Evolutionary conservation across 208 protist genomes (phyloP), one percentile per base, ranked within the genome.

Genomic region (Wallacemonas sp.): DNA sequence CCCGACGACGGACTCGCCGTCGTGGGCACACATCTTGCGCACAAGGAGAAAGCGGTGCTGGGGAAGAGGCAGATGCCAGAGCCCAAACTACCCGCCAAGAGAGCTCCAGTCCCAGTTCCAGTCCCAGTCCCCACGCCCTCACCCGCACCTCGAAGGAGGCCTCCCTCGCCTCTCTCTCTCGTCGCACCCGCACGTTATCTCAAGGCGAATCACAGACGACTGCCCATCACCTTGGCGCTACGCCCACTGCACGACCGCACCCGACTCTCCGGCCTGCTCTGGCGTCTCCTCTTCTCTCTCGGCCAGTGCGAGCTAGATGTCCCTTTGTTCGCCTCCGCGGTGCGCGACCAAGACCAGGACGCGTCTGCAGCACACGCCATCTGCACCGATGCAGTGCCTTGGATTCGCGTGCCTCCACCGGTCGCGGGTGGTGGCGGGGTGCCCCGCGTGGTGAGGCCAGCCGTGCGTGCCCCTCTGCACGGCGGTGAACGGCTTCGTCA

Each of bases 201-300:
- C 22, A 47, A 33, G 41, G 47, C 46, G 22, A 59, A 5, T 15
- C 44, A 49, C 24, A 51, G 72, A 26, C 9, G 6, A 36, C 66
- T 84, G 2, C 84, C 80, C 21, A 67, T 85, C 28, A 75, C 70
- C 0, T 38, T 92, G 9, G 66, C 72, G 17, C 72, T 92, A 22
- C 77, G 78, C 2, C 76, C 80, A 0, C 63, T 92, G 24, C 77
- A 75, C n/a, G 45, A 36, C 2, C 79, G 80, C 11, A 92, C 86
- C 11, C 79, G 80, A 11, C 70, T 92, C 28, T 71, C 74, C 0
- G 86, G 86, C 3, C 46, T 92, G 28, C 56, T 92, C 34, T 89
- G 86, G 80, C 82, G 86, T 34, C 67, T 89, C 17, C 79, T 72
- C 41, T 62, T 62, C 27, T 31, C 41, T 15, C 39, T 62, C 11